Evolutionary conservation across 495 filamentous ascomycete genomes (phyloP).

Genomic region (Podospora didyma): DNA sequence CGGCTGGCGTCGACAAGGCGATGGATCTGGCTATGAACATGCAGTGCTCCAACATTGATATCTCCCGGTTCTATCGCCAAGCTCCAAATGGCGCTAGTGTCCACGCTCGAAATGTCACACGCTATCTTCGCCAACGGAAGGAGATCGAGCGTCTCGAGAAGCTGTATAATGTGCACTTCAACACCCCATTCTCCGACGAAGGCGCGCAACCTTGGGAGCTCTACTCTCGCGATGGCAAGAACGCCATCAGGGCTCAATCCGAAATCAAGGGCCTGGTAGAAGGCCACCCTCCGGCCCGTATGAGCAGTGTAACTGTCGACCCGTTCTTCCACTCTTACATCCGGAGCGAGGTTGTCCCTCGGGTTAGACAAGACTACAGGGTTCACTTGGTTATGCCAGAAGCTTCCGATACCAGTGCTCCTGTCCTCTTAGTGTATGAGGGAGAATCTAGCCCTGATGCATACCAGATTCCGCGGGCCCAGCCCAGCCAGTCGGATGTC

Average conservation of each 20-base stretch:
- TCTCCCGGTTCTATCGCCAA: slow-evolving; percentile 69
- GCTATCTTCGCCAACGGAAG: slow-evolving; percentile 73
- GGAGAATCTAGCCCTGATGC: slow-evolving; percentile 52
- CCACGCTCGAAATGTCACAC: slow-evolving; percentile 79
- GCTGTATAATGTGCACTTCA: slow-evolving; percentile 74
- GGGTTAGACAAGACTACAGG: slow-evolving; percentile 67
- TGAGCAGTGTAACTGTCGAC: slow-evolving; percentile 68
- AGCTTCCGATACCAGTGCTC: slow-evolving; percentile 48
- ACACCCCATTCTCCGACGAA: slow-evolving; percentile 58
- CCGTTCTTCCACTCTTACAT: slow-evolving; percentile 83
- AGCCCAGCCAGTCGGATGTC: slow-evolving; percentile 37
- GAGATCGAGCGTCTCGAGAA: slow-evolving; percentile 76
- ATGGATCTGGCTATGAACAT: slow-evolving; percentile 79
- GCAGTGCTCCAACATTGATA: slow-evolving; percentile 72
- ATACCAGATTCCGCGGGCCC: slow-evolving; percentile 62
- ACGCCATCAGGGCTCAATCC: slow-evolving; percentile 69
- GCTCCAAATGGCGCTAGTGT: slow-evolving; percentile 65
- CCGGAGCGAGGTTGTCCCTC: slow-evolving; percentile 55
- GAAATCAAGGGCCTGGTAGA: slow-evolving; percentile 78
- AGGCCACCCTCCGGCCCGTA: slow-evolving; percentile 72
- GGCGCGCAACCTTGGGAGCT: slow-evolving; percentile 77
- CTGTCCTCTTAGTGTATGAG: slow-evolving; percentile 85
- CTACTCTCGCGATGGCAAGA: slow-evolving; percentile 79
- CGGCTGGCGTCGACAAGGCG: slow-evolving; percentile 68
- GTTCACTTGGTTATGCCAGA: slow-evolving; percentile 77